A percentile compares a stretch with the other conserved stretches of the same genome.
These are phyloP conservation scores for Apostasia ramifera DNA, from an alignment of 106 monocot genomes.

Conservation along the genomic window DNA sequence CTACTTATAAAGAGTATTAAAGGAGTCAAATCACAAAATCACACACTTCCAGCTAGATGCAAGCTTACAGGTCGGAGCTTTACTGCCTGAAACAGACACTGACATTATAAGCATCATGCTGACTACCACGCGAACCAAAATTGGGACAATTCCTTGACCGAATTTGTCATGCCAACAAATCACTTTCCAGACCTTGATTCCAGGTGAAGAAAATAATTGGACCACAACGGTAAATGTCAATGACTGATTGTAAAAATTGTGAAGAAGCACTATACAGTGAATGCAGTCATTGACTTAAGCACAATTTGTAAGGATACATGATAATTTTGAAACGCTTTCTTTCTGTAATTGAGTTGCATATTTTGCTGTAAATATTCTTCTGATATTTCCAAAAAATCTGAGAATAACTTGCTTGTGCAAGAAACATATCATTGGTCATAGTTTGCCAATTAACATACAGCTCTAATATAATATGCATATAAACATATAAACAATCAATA, in stretches of 20 bases:
- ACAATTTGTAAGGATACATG: conserved; percentile 3
- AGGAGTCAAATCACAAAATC: neutral
- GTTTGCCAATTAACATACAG: no score
- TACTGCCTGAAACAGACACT: conserved; percentile 38
- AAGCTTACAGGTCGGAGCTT: conserved; percentile 61
- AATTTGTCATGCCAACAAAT: conserved; percentile 29
- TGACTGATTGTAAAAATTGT: conserved; percentile 15
- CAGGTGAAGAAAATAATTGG: conserved; percentile 7
- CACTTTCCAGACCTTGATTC: conserved; percentile 10
- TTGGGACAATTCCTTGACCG: conserved; percentile 17
- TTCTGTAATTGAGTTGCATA: conserved; percentile 12
- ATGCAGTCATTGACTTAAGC: conserved; percentile 5
- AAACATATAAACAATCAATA: no score
- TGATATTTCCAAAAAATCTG: neutral
- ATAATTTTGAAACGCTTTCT: conserved; percentile 2
- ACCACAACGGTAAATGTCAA: conserved; percentile 1
- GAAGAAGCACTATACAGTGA: conserved; percentile 15
- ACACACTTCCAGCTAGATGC: neutral
- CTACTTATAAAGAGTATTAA: neutral
- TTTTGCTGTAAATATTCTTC: conserved; percentile 1
- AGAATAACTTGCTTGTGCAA: neutral
- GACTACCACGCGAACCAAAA: conserved; percentile 28
- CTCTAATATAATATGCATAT: no score
- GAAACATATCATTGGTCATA: no score
- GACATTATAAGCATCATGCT: conserved; percentile 60